Evolutionary conservation across 1,284 basidiomycete genomes (phyloP), one percentile per base, ranked within the genome.

Genomic region (Leccinum subfulvum): DNA sequence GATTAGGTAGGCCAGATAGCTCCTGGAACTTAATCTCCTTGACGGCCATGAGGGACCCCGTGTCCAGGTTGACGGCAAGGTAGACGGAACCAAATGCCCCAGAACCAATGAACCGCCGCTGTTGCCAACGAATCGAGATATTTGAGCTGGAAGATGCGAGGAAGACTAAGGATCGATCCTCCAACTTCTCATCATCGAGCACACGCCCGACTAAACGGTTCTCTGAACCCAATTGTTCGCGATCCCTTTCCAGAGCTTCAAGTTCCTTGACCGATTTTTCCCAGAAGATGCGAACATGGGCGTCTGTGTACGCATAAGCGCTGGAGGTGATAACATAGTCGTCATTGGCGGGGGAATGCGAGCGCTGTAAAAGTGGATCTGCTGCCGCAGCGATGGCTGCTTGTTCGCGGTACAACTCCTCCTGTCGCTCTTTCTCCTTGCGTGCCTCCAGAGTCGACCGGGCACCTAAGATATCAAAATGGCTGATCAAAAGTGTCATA

Each of bases 1-100:
- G 80, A 65, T 87, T 91, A 7, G 93, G 91, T 59, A 92, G 79
- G 35, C 91, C 89, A 56, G 92, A 84, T 58, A 96, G 78, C 77
- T 99, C 97, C 74, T 98, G 95, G 76, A 98, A 97, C 64, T 96
- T 94, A 75, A 99, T 97, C 80, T 99, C 97, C 79, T 99, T 99
- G 73, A 99, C 97, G 4, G 97, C 97, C 95, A 99, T 98, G 62
- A 98, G 88, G 41, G 93, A 92, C 57, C 97, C 95, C 1, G 94
- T 92, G 75, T 99, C 97, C 63, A 99, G 84, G 74, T 99, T 99
- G 78, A 99, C 93, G 21, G 96, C 97, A 51, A 95, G 85, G 76
- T 99, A 99, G n/a, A 99, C 97, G 11, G 91, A 94, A 21, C 96
- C 96, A 73, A 98, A 98, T 9, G 97, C 97, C 23, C 97, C 97